These are phyloP conservation scores for Canna indica DNA, from an alignment of 176 grass and related monocot species.

Conservation along the genomic window DNA sequence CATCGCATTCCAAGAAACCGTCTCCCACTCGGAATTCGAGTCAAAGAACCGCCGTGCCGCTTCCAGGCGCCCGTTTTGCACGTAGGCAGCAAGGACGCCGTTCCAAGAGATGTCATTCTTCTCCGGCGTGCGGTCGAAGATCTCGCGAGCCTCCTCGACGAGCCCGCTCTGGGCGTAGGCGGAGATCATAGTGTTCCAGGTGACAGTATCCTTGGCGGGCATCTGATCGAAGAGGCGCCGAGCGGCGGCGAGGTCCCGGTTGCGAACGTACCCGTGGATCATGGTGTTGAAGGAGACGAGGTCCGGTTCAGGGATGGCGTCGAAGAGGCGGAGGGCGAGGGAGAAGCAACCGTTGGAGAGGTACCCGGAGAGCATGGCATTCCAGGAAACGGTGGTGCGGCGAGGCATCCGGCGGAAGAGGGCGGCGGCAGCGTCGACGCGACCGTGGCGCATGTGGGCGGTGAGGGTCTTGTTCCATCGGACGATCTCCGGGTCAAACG, in stretches of 20 bases:
- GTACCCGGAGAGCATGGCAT: conserved; percentile 81
- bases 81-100: conserved; percentile 65
- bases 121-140: conserved; percentile 56
- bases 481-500: conserved; percentile 42
- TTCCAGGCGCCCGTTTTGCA: conserved; percentile 46
- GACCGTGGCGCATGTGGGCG: conserved; percentile 50
- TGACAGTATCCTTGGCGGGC: conserved; percentile 48
- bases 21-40: conserved; percentile 65
- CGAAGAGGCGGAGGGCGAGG: conserved; percentile 43
- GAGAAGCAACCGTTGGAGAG: conserved; percentile 48
- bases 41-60: conserved; percentile 52
- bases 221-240: conserved; percentile 73
- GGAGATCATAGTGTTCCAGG: conserved; percentile 83
- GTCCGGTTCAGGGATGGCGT: conserved; percentile 44
- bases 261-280: conserved; percentile 39
- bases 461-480: conserved; percentile 72
- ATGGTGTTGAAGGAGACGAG: conserved; percentile 80
- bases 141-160: conserved; percentile 44
- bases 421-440: conserved; percentile 37
- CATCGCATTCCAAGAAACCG: conserved; percentile 84
- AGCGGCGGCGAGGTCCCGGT: conserved; percentile 40
- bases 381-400: conserved; percentile 70
- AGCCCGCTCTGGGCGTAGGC: conserved; percentile 56
- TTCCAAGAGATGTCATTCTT: conserved; percentile 86
- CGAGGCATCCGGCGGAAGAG: conserved; percentile 59